A percentile compares a stretch with the other conserved stretches of the same genome.
phyloP scores from a whole-genome alignment of 805 yeast species.

The Sungouiella thailandica region DNA sequence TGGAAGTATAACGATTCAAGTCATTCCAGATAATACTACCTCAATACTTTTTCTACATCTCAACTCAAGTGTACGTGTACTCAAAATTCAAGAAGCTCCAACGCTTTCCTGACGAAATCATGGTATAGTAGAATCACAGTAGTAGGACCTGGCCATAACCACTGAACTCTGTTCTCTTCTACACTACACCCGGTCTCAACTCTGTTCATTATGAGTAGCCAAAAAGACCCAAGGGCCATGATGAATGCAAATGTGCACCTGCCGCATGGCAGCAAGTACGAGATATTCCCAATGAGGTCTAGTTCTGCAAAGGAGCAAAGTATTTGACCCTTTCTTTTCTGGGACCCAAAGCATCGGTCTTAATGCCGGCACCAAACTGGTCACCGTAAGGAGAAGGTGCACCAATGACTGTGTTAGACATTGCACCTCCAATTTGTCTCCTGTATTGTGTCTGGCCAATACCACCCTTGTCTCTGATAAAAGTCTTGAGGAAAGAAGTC shows the following conservation, averaged over 20 bases:
- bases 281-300: background rate
- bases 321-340: slow-evolving; percentile 38
- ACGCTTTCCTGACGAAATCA: too few relatives aligned
- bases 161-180: too few relatives aligned
- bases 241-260: slow-evolving; percentile 10
- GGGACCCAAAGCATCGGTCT: slow-evolving; percentile 40
- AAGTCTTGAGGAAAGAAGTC: slow-evolving; percentile 37
- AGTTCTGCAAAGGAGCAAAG: slow-evolving; percentile 33
- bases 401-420: slow-evolving; percentile 32
- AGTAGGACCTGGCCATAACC: too few relatives aligned
- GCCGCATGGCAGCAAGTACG: background rate
- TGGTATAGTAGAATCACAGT: too few relatives aligned
- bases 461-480: slow-evolving; percentile 42
- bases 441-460: slow-evolving; percentile 39
- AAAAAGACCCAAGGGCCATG: too few relatives aligned
- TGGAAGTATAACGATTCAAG: too few relatives aligned
- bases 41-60: too few relatives aligned
- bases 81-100: too few relatives aligned
- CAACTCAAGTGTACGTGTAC: too few relatives aligned
- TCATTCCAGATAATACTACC: too few relatives aligned
- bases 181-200: too few relatives aligned
- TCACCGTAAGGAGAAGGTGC: slow-evolving; percentile 37
- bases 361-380: slow-evolving; percentile 42
- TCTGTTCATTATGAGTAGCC: too few relatives aligned
- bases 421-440: slow-evolving; percentile 26